Percentiles rank a stretch among this genome's conserved stretches.
These are phyloP conservation scores for Candida krabiensis DNA, from an alignment of 805 yeast genomes.

Conservation along the genomic window DNA sequence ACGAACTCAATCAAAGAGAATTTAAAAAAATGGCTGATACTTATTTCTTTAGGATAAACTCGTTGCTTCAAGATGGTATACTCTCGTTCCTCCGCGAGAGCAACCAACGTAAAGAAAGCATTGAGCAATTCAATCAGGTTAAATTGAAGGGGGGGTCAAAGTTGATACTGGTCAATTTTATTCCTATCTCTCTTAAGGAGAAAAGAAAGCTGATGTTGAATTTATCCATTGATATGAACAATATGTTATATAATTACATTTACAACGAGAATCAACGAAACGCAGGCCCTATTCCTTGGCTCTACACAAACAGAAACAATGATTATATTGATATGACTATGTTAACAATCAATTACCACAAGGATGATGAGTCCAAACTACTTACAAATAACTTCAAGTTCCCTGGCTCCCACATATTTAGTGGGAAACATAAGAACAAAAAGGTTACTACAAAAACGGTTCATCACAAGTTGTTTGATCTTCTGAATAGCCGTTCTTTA, in stretches of 20 bases:
- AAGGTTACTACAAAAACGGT: conserved; percentile 24
- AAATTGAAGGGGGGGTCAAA: conserved; percentile 28
- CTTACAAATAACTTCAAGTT: conserved; percentile 6
- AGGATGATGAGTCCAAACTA: conserved; percentile 23
- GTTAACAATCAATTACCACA: conserved; percentile 25
- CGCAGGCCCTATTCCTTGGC: conserved; percentile 11
- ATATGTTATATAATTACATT: conserved; percentile 18
- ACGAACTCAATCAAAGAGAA: conserved; percentile 30
- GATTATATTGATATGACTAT: conserved; percentile 27
- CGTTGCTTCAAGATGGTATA: conserved; percentile 31
- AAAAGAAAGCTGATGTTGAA: conserved; percentile 23
- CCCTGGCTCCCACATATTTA: conserved; percentile 1
- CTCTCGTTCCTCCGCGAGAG: conserved; percentile 29
- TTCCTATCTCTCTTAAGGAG: conserved; percentile 24
- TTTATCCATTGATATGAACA: conserved; percentile 20
- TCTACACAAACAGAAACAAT: conserved; percentile 4
- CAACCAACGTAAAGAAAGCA: conserved; percentile 24
- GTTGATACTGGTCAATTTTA: conserved; percentile 31
- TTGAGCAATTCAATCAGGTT: conserved; percentile 24
- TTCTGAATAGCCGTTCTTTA: conserved; percentile 23
- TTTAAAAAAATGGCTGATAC: conserved; percentile 26
- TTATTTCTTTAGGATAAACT: conserved; percentile 26
- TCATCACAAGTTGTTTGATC: conserved; percentile 33
- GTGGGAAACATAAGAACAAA: conserved; percentile 9
- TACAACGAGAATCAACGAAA: conserved; percentile 18